Evolutionary conservation across 257 asterid species (phyloP).

Genomic region (Lithospermum erythrorhizon): DNA sequence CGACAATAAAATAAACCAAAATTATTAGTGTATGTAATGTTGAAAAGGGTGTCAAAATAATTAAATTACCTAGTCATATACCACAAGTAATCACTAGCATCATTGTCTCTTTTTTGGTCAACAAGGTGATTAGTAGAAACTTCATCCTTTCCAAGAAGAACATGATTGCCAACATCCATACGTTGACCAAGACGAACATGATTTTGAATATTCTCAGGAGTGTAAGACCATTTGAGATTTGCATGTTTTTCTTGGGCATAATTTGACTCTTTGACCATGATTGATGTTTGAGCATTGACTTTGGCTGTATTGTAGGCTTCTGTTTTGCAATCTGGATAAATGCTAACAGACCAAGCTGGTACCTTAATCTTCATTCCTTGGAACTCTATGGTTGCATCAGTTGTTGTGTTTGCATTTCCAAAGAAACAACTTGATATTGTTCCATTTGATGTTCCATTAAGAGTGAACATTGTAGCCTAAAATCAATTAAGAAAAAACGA

Average conservation of each 20-base stretch:
- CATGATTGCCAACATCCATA: slow-evolving; percentile 17
- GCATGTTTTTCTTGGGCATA: slow-evolving; percentile 26
- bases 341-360: slow-evolving; percentile 85
- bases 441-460: slow-evolving; percentile 23
- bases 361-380: slow-evolving; percentile 27
- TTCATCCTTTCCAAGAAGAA: slow-evolving; percentile 26
- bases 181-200: slow-evolving; percentile 19
- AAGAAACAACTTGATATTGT: slow-evolving; percentile 39
- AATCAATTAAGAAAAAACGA: too few species aligned
- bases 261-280: slow-evolving; percentile 29
- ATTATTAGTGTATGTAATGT: too few species aligned
- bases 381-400: slow-evolving; percentile 29
- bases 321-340: slow-evolving; percentile 60
- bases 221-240: slow-evolving; percentile 51
- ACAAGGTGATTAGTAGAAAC: slow-evolving; percentile 19
- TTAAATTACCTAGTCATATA: slow-evolving; percentile 64
- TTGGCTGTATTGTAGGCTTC: slow-evolving; percentile 67
- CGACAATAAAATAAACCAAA: neutral
- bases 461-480: slow-evolving; percentile 33
- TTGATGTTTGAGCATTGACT: slow-evolving; percentile 55
- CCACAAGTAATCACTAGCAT: slow-evolving; percentile 62
- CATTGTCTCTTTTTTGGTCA: slow-evolving; percentile 42
- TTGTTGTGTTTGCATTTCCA: slow-evolving; percentile 31
- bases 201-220: slow-evolving; percentile 21
- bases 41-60: neutral